Base-by-base conservation (phyloP, 805 yeast genomes). In the Kodamaea fukazawae region DNA sequence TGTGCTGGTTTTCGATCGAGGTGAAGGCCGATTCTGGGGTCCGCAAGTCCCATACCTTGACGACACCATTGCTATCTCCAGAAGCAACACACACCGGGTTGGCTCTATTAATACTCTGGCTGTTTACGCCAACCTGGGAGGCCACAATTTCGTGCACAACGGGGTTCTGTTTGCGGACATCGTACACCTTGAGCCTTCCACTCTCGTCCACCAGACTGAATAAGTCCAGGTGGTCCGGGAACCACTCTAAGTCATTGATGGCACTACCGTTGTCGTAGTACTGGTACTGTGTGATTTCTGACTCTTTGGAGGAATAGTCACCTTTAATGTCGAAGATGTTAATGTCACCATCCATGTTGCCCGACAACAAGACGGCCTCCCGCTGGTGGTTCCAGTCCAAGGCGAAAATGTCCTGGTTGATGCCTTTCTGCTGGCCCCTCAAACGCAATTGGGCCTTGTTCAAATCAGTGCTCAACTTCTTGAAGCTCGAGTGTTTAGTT, bases 161-260 rank as follows among this genome's bases (percentile, higher is more conserved):
- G 2, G 41, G 32, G 12, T 32, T 27, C 32, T 41, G 23, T 7
- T 53, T 40, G 53, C 95, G 67, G 2, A 66, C 63, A 54, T 86
- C 95, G 50, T 67, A 71, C 2, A 85, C 32, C 34, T 70, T 70
- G 23, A 78, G 57, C 3, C 46, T 44, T 6, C 77, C 75, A 35
- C 73, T 76, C 46, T 90, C 96, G 29, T 88, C 86, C 2, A 79
- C 90, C 1, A 77, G 58, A 1, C 77, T 79, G 42, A 88, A 71
- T 2, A 86, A 49, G 0, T 79, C 65, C 44, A 76, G 79, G 52
- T 86, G 89, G 26, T 62, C 60, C 2, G 77, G 75, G 39, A 76
- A 64, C 88, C 90, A 89, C 40, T 80, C 73, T 1, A 85, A 68
- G 49, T 83, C 90, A 56, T 89, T 90, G 11, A 82, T 72, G 0